Conservation (phyloP, 2,329 filamentous ascomycete species). For the Hymenoscyphus albidus region DNA sequence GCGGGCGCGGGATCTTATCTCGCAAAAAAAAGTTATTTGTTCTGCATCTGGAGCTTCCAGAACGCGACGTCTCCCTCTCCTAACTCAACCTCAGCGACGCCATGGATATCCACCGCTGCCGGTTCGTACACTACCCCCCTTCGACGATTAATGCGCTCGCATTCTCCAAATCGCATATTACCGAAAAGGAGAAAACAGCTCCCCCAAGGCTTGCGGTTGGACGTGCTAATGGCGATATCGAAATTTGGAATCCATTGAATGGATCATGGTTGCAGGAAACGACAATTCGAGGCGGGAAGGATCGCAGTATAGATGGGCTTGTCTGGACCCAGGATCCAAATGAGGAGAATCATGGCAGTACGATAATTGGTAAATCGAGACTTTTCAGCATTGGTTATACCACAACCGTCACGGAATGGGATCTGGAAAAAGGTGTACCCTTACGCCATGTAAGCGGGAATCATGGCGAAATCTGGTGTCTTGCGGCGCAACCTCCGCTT, state of each 20-base stretch:
- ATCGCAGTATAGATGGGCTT: conserved; percentile 83
- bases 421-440: conserved; percentile 73
- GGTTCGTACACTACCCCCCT: conserved; percentile 89
- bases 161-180: conserved; percentile 72
- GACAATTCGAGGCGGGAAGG: conserved; percentile 76
- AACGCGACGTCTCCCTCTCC: conserved; percentile 3
- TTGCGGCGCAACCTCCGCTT: conserved; percentile 72
- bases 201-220: conserved; percentile 80
- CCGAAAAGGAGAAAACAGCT: conserved; percentile 49
- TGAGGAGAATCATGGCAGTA: conserved; percentile 59
- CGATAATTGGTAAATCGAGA: conserved; percentile 67
- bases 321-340: conserved; percentile 87
- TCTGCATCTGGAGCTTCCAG: conserved; percentile 5
- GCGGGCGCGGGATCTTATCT: conserved; percentile 3
- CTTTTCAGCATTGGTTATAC: conserved; percentile 97
- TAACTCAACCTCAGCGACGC: conserved; percentile 16
- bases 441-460: conserved; percentile 83
- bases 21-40: conserved; percentile 4
- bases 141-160: conserved; percentile 92
- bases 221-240: conserved; percentile 90
- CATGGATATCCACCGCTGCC: conserved; percentile 97
- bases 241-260: conserved; percentile 89
- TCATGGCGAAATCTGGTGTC: conserved; percentile 95
- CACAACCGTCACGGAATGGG: conserved; percentile 90
- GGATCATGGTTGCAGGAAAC: conserved; percentile 82